phyloP scores from a whole-genome alignment of 768 basidiomycete species.

The Leccinum boreale region DNA sequence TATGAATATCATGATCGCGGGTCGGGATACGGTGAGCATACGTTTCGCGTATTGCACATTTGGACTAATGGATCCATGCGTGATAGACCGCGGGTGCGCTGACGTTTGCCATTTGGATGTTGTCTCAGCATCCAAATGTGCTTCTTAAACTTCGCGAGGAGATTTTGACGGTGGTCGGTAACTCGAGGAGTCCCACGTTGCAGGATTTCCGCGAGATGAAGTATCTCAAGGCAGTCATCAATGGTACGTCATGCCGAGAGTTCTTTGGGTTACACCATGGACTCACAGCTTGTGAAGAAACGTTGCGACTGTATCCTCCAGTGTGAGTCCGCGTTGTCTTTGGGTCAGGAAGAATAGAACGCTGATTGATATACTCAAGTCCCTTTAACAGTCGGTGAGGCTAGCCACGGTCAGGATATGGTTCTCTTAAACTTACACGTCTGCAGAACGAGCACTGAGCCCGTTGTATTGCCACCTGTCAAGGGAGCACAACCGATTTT shows the following conservation, averaged over 20 bases:
- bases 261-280: neutral
- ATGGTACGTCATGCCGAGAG: constrained; percentile 17
- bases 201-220: constrained; percentile 37
- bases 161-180: constrained; percentile 27
- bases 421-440: neutral
- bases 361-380: constrained; percentile 10
- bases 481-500: constrained; percentile 29
- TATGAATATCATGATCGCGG: constrained; percentile 37
- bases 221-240: constrained; percentile 39
- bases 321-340: constrained; percentile 23
- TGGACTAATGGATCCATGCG: neutral
- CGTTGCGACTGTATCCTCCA: constrained; percentile 27
- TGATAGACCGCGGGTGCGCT: constrained; percentile 30
- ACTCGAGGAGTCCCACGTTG: constrained; percentile 26
- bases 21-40: constrained; percentile 30
- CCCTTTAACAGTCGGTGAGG: constrained; percentile 26
- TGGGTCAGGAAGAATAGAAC: neutral
- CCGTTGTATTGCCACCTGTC: constrained; percentile 21
- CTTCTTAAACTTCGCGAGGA: constrained; percentile 31
- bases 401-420: neutral
- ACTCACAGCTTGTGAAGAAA: constrained; percentile 21
- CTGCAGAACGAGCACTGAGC: constrained; percentile 21
- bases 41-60: neutral
- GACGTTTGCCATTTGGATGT: constrained; percentile 28
- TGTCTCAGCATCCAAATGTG: constrained; percentile 28